Conservation (phyloP, 331 rosid species). For the Malus hybrid region DNA sequence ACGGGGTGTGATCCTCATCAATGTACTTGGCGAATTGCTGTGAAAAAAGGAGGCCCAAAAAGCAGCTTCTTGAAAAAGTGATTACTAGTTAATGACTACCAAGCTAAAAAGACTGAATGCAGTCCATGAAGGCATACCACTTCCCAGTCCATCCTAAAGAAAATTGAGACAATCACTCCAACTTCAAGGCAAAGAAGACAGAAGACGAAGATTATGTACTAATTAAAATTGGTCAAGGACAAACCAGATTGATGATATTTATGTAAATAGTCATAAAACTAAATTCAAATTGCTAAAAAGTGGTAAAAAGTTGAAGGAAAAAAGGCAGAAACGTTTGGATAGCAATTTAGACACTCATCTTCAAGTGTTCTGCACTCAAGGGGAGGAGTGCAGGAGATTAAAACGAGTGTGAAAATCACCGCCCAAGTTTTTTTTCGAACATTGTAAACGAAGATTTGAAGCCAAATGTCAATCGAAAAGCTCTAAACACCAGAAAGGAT, state of each 20-base stretch:
- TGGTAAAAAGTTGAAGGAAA: not conserved
- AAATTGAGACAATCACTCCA: conserved; percentile 7
- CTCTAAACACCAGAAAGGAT: conserved; percentile 23
- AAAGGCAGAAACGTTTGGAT: not conserved
- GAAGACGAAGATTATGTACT: conserved; percentile 28
- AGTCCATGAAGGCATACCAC: conserved; percentile 13
- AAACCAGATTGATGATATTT: not conserved
- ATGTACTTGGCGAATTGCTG: conserved; percentile 24
- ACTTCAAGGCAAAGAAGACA: conserved; percentile 21
- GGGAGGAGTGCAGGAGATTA: not conserved
- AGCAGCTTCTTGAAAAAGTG: not conserved
- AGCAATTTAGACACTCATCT: not conserved
- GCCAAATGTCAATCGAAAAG: not conserved
- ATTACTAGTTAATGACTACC: not conserved
- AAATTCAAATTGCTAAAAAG: not conserved
- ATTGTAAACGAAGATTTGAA: not conserved
- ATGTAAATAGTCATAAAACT: not conserved
- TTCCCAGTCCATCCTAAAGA: conserved; percentile 26
- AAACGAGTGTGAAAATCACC: not conserved
- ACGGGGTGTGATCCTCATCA: not conserved
- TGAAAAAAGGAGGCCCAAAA: not conserved
- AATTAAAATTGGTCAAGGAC: conserved; percentile 23
- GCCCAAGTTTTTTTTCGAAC: not conserved
- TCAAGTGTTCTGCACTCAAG: not conserved
- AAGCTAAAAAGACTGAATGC: not conserved